A percentile compares a stretch with the other conserved stretches of the same genome.
phyloP scores from a whole-genome alignment of 495 filamentous ascomycete species.

The Penicillium parvum region DNA sequence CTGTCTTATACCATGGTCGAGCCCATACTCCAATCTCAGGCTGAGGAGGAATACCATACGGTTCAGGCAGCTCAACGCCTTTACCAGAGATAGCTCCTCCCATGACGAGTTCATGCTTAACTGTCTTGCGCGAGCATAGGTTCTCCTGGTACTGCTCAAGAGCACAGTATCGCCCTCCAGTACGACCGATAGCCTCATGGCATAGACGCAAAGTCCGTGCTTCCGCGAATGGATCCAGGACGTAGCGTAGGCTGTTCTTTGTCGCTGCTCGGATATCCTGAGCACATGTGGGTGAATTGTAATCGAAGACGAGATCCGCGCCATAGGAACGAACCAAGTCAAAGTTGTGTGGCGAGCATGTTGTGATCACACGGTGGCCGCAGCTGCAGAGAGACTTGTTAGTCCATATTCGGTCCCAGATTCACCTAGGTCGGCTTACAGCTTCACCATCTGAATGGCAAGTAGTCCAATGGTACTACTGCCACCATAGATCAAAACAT shows the following conservation, averaged over 20 bases:
- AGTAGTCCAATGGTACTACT: slow-evolving; percentile 43
- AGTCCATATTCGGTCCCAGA: not conserved
- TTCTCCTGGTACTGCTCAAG: slow-evolving; percentile 32
- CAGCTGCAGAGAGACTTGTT: slow-evolving; percentile 15
- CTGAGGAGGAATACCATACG: slow-evolving; percentile 20
- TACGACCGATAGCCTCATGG: slow-evolving; percentile 35
- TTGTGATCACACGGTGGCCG: slow-evolving; percentile 45
- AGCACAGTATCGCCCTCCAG: slow-evolving; percentile 39
- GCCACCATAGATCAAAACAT: slow-evolving; percentile 43
- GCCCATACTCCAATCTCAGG: slow-evolving; percentile 22
- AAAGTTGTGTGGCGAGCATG: slow-evolving; percentile 54
- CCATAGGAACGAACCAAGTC: slow-evolving; percentile 48
- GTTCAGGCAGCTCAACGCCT: slow-evolving; percentile 27
- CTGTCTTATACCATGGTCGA: slow-evolving; percentile 13
- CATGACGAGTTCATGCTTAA: slow-evolving; percentile 29
- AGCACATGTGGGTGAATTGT: slow-evolving; percentile 38
- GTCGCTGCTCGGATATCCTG: slow-evolving; percentile 39
- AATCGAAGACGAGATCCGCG: slow-evolving; percentile 53
- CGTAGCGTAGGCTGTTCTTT: slow-evolving; percentile 32
- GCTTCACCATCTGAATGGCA: slow-evolving; percentile 40
- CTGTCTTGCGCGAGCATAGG: slow-evolving; percentile 19
- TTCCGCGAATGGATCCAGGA: slow-evolving; percentile 39
- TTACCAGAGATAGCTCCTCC: slow-evolving; percentile 24
- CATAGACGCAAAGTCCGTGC: slow-evolving; percentile 34
- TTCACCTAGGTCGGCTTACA: slow-evolving; percentile 14